Base-by-base conservation (phyloP, 306 rosid species). In the Lathyrus oleraceus region DNA sequence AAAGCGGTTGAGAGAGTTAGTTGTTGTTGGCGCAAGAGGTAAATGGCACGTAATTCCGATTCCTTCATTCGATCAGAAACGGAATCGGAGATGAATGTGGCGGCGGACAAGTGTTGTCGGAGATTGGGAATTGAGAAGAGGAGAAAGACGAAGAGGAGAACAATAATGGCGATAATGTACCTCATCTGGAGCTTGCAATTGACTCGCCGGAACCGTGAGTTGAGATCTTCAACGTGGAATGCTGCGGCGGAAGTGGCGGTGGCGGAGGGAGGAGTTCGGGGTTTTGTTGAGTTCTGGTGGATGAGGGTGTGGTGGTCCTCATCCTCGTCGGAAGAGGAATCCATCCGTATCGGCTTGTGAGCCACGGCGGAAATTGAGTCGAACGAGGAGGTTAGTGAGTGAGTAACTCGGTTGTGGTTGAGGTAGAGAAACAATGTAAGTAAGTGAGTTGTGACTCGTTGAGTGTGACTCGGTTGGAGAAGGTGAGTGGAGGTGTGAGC, bases 11-110 rank as follows among this genome's bases (percentile, higher is more conserved):
- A 73, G 21, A 94, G 91, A 27, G 72, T 75, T 1, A 80, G 54
- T 39, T 87, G 95, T 56, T 94, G 98, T 56, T 71, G 79, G 57
- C 89, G 77, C 66, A 94, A 75, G 79, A 94, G 85, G 76, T 73
- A 52, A 61, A 94, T 88, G 61, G 98, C 98, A 15, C 84, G 89
- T 62, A 94, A 70, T 78, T 94, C 95, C 2, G 97, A 85, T 59
- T 94, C 97, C 76, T 81, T 88, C 83, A 88, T 72, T 67, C 73
- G 81, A 28, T 80, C 96, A 39, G 79, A 0, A 74, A 83, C 27
- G 11, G 88, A 78, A 67, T 77, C 85, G 66, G 65, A 59, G 10
- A 61, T 59, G 10, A 73, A 0, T 44, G 76, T 36, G 23, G 86
- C 4, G 56, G 68, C 23, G 44, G 87, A 72, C 85, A 74, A 5